Base-by-base conservation (phyloP, 192 early-diverging fungal species). In the Entomortierella beljakovae region DNA sequence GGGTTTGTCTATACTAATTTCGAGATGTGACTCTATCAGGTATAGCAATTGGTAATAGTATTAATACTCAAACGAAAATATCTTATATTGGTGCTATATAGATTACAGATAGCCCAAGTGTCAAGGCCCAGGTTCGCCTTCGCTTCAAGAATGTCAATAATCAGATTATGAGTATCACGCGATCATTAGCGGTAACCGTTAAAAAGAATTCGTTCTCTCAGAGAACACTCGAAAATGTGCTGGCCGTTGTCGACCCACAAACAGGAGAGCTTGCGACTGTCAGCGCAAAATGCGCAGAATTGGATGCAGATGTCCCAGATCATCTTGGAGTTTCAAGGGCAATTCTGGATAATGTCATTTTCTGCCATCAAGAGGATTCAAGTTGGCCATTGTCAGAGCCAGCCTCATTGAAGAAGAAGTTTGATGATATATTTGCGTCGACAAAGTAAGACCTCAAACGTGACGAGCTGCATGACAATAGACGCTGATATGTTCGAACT, bases 301-400 rank as follows among this genome's bases (percentile, higher is more conserved):
- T 99, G 13, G 96, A 99, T 81, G 80, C 86, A 1, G 92, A 93
- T 67, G 76, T 99, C 28, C 92, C 96, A 0, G 67, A 87, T 34
- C 93, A 96, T 61, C 83, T 99, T 13, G 98, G 98, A 7, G 95
- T 98, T 11, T 92, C 94, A 29, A 87, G 88, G 61, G 91, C 98
- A 0, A 95, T 99, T 37, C 76, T 99, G 32, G 97, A 99, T 61
- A 97, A 96, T 77, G 98, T 99, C 49, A 97, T 99, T 22, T 99
- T 99, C 67, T 98, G 97, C 80, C 97, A 98, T 75, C 98, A 99
- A 83, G 98, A 99, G 79, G 97, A 99, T 4, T 93, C 94, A 49
- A 94, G 91, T 73, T 99, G 98, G 97, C 98, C 98, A 16, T 86
- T 99, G 11, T 88, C 95, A 0, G 98, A 99, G 70, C 90, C 97